These are phyloP conservation scores for Sclerotinia nivalis DNA, from an alignment of 2,329 filamentous ascomycete genomes.

Conservation along the genomic window DNA sequence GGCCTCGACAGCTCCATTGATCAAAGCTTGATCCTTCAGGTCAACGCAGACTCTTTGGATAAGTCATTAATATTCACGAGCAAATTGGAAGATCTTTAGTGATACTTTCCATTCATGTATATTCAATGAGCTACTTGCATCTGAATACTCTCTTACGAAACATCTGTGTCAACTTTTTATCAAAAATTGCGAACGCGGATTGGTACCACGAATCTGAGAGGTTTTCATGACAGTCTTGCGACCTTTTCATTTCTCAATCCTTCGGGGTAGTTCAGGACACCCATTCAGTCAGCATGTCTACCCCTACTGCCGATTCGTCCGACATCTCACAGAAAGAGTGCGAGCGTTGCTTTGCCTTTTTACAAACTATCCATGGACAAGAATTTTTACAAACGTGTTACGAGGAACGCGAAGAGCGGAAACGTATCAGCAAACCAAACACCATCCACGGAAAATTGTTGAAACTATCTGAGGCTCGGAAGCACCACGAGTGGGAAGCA, in stretches of 20 bases:
- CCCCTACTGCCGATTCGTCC: slow-evolving; percentile 2
- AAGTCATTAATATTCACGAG: not conserved
- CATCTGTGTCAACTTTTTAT: too few species aligned
- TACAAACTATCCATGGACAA: slow-evolving; percentile 6
- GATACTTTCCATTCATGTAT: not conserved
- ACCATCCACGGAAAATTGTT: not conserved
- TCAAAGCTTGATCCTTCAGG: not conserved
- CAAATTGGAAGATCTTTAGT: not conserved
- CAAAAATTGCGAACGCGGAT: not conserved
- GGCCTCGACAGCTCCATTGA: not conserved
- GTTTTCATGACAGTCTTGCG: not conserved
- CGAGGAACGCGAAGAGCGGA: slow-evolving; percentile 8
- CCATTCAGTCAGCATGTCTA: slow-evolving; percentile 4
- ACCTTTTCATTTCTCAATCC: not conserved
- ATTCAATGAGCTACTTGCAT: not conserved
- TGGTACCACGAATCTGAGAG: not conserved
- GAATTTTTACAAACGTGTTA: slow-evolving; percentile 14
- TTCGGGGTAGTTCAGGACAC: not conserved
- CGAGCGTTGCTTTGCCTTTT: slow-evolving; percentile 18
- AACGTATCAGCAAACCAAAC: slow-evolving; percentile 14
- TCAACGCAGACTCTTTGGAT: not conserved
- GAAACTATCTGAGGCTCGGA: slow-evolving; percentile 3
- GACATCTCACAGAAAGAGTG: slow-evolving; percentile 3
- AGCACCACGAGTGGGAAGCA: slow-evolving; percentile 15
- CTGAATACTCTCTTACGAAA: not conserved